Conservation (phyloP, 768 basidiomycete species). For the Naematelia aurantialba region DNA sequence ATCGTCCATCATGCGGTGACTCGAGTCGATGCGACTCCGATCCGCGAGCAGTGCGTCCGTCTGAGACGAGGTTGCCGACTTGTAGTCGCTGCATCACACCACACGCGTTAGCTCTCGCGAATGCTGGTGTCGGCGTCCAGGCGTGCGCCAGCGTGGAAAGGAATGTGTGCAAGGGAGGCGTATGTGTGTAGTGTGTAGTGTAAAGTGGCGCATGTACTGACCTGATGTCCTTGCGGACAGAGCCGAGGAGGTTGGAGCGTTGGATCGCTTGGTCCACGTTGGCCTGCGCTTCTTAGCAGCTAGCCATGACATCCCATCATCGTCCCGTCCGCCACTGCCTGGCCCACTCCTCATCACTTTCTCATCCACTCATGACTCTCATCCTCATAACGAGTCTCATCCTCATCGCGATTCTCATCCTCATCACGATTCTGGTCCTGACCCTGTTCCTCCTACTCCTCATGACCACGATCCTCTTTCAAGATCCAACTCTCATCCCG, state of each 20-base stretch:
- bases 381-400: no score
- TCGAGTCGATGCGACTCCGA: constrained; percentile 82
- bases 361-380: no score
- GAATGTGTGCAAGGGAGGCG: no score
- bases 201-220: constrained; percentile 50
- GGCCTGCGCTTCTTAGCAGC: constrained; percentile 33
- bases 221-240: constrained; percentile 96
- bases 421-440: no score
- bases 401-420: no score
- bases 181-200: background rate
- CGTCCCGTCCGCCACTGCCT: no score
- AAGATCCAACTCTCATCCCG: no score
- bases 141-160: background rate
- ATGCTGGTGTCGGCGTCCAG: background rate
- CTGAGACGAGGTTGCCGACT: constrained; percentile 59
- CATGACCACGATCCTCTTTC: no score
- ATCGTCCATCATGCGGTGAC: constrained; percentile 91
- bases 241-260: constrained; percentile 78
- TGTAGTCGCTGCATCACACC: constrained; percentile 69
- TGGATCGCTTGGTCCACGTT: constrained; percentile 80
- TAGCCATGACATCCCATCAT: no score
- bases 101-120: background rate
- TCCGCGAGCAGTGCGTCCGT: constrained; percentile 84
- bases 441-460: no score
- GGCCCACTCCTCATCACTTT: no score